Base-by-base conservation (phyloP, 2,329 filamentous ascomycete genomes). In the Penicillium janthinellum region DNA sequence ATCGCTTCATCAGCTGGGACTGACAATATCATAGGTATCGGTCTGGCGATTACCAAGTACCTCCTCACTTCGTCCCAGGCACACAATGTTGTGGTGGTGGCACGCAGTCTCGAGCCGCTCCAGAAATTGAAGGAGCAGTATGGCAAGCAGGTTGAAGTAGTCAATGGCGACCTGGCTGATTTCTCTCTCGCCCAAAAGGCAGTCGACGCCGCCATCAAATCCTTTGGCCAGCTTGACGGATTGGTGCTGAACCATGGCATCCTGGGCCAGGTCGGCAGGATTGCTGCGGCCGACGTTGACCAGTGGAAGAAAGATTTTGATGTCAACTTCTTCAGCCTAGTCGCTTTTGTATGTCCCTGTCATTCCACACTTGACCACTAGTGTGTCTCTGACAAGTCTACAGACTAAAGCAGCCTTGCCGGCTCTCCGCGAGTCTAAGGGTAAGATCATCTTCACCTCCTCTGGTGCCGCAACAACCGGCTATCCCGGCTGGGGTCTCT, bases 161-260 rank as follows among this genome's bases (percentile, higher is more conserved):
- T 88, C 14, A 77, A 81, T 2, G 86, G 84, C n/a, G 86, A 89
- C 63, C 74, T 87, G 11, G 73, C 80, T 0, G 83, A 87, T 64
- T 71, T 81, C 28, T 77, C 74, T 0, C 71, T 89, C 31, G 84
- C 86, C 4, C 75, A 82, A 1, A 84, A 84, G 70, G 84, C 90
- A 4, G 85, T 91, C 4, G 81, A 88, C 3, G 77, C 87, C 0
- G 89, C 92, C 0, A 71, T 90, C 11, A 78, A 84, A 31, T 79
- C 84, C 0, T 98, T 91, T 74, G 89, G 88, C 10, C 82, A 80
- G 51, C 77, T 99, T 4, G 92, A 99, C 72, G 90, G 88, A 1
- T 74, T 99, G 47, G 86, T 99, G 12, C 79, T 98, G 62, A 98
- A 98, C 75, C 95, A 99, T 73, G 93, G 92, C 20, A 82, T 87